Percentiles rank a stretch among this genome's conserved stretches.
Evolutionary conservation across 148 eudicot genomes (phyloP).

Genomic region (Pouteria glomerata): DNA sequence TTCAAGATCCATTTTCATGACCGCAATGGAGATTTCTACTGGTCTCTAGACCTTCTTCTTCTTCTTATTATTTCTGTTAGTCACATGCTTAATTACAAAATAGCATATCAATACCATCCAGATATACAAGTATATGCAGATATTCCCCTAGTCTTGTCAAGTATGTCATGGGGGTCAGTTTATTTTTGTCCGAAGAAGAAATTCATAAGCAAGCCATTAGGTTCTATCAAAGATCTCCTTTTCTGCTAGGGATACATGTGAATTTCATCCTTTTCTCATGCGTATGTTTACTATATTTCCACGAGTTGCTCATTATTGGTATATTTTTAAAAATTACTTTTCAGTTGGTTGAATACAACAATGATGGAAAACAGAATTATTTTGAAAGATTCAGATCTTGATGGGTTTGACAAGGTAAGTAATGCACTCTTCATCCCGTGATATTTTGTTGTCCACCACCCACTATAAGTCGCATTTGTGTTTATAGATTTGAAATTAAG

Average conservation of each 20-base stretch:
- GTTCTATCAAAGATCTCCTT: background rate
- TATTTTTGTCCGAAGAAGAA: background rate
- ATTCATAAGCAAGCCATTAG: background rate
- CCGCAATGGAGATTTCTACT: conserved; percentile 92
- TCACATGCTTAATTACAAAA: background rate
- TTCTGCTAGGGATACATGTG: background rate
- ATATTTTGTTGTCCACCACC: background rate
- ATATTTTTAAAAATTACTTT: conserved; percentile 3
- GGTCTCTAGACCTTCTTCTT: conserved; percentile 38
- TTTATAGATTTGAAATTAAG: too few species aligned
- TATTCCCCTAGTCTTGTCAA: background rate
- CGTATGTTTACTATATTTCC: background rate
- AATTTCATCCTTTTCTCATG: background rate
- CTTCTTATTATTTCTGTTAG: background rate
- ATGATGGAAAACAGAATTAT: conserved; percentile 63
- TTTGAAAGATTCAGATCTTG: conserved; percentile 57
- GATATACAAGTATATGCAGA: background rate
- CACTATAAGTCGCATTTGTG: too few species aligned
- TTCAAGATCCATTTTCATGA: conserved; percentile 91
- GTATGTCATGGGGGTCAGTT: background rate
- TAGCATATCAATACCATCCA: background rate
- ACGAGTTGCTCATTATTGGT: background rate
- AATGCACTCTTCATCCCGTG: background rate
- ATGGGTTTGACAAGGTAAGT: conserved; percentile 79
- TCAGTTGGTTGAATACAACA: conserved; percentile 95